Evolutionary conservation across 257 asterid genomes (phyloP), one percentile per base, ranked within the genome.

Genomic region (Pogostemon cablin): DNA sequence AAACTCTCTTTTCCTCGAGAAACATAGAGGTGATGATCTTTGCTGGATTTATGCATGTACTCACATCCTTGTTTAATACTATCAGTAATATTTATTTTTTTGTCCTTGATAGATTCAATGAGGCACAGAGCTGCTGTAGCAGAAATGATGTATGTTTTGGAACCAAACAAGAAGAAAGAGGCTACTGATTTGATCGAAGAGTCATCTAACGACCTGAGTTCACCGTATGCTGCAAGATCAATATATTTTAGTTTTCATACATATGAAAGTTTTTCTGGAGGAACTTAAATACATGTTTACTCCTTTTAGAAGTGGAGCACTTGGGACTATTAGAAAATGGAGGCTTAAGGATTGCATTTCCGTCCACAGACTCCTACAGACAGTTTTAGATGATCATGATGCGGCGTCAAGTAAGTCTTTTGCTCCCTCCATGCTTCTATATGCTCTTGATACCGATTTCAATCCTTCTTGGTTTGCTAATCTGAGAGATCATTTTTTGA

Each of bases 101-200:
- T 8, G 58, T 78, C 65, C 55, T 69, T 76, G 78, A 69, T 87
- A 93, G 99, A 86, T 81, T 87, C 96, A 9, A 74, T 91, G 85
- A 79, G 74, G 79, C 96, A 89, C 77, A 91, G 96, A 77, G 95
- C 96, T 52, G 96, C 99, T 64, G 96, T 68, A 48, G 97, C 99
- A 39, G 99, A 93, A 86, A 85, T 91, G 95, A 71, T 85, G 52
- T 80, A 79, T 84, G 83, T 91, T 72, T 74, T 89, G 72, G 97
- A 91, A 72, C 91, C 99, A 68, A 88, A 77, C 80, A 91, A 82
- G 87, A 91, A 85, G 79, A 76, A 77, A 40, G 96, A 86, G 73
- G 96, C 96, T 66, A 62, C 84, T 63, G 85, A 81, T 64, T 85
- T 91, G 81, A 84, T 93, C 75, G 96, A 86, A 83, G 96, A 86